Base-by-base conservation (phyloP, 345 rosid species). In the Erucastrum elatum region DNA sequence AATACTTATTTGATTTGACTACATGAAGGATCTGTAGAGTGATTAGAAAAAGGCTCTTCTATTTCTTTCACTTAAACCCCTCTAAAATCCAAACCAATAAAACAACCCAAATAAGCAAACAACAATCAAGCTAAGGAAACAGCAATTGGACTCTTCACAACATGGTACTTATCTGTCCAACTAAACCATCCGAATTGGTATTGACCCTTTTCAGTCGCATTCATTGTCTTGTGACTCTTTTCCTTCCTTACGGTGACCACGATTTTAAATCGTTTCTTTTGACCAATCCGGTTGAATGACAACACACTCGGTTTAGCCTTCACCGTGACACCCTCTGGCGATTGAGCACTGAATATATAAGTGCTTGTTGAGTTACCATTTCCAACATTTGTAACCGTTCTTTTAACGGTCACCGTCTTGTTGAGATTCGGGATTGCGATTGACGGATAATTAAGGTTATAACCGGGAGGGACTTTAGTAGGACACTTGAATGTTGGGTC, bases 321-420 rank as follows among this genome's bases (percentile, higher is more conserved):
- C 9, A 91, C 75, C 1, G 80, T 35, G 29, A 90, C 81, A 30
- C 95, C 94, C 4, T 1, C 0, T 3, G 98, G 97, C 2, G 86
- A 80, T 59, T 65, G 46, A 10, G 80, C 78, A 0, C 8, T 64
- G 59, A 88, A 87, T 69, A 77, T 49, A 46, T 94, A 94, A 0
- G 58, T 81, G 56, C 84, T 84, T 0, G 76, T 77, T 6, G 37
- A n/a, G 25, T 75, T 63, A 6, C 91, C 89, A 5, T 82, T 17
- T 3, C 91, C 91, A 39, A 91, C 97, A 77, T 90, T 90, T 2
- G 92, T 94, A 33, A 94, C 97, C 2, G 86, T 90, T 77, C 97
- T 84, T 29, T 68, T 84, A 9, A 92, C 66, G 0, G 35, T 84
- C 25, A 81, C 71, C 0, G 84, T 77, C 56, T 71, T 73, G 4